These are phyloP conservation scores for Claviceps monticola DNA, from an alignment of 2,329 filamentous ascomycete genomes.

Conservation along the genomic window DNA sequence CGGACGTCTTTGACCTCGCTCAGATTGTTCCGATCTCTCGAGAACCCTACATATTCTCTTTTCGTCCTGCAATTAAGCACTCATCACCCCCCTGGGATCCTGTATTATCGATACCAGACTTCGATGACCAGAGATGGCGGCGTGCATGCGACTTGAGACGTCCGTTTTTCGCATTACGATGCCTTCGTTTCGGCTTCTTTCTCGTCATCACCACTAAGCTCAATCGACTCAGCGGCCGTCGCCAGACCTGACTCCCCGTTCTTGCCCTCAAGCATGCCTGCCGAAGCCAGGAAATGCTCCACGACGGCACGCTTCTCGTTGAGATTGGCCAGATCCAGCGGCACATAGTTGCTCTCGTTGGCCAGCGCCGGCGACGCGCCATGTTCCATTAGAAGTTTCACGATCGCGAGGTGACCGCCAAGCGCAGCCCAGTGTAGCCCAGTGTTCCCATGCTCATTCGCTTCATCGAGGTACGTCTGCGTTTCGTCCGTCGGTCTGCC, in stretches of 20 bases:
- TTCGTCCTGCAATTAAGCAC: no score
- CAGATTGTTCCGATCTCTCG: no score
- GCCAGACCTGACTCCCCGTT: conserved; percentile 32
- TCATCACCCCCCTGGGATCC: background rate
- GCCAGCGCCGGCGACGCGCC: conserved; percentile 66
- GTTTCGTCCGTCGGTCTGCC: conserved; percentile 25
- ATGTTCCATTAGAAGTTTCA: conserved; percentile 61
- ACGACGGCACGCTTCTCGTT: conserved; percentile 53
- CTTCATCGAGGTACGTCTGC: conserved; percentile 46
- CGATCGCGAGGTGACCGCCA: conserved; percentile 70
- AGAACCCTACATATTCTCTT: no score
- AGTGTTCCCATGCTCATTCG: conserved; percentile 79
- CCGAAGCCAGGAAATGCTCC: conserved; percentile 42
- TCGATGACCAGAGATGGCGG: background rate
- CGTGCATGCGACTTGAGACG: background rate
- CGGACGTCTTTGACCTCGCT: no score
- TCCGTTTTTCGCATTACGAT: background rate
- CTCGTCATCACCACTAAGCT: conserved; percentile 20
- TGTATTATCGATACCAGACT: background rate
- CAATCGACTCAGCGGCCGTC: conserved; percentile 23
- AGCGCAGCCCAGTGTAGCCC: conserved; percentile 87
- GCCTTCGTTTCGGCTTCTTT: conserved; percentile 11
- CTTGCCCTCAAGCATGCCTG: conserved; percentile 31
- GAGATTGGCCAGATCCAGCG: conserved; percentile 59
- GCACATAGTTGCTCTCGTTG: conserved; percentile 75